These are phyloP conservation scores for Solanum infundibuliforme DNA, from an alignment of 257 asterid species.

Conservation along the genomic window DNA sequence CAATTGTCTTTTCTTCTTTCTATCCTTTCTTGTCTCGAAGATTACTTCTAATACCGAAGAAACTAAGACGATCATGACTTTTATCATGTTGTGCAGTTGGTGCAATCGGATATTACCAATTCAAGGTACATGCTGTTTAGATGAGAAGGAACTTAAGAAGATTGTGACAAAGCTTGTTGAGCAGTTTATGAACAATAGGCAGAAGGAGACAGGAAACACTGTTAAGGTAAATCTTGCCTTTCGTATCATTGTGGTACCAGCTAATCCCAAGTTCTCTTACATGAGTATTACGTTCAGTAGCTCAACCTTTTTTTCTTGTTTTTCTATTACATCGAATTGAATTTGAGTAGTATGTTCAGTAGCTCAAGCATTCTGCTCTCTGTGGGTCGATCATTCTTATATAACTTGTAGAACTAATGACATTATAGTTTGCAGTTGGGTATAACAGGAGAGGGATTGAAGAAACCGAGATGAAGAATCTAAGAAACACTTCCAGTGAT, in stretches of 20 bases:
- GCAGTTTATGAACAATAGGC: constrained; percentile 14
- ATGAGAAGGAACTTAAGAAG: constrained; percentile 24
- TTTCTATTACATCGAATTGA: not conserved
- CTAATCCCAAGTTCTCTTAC: not conserved
- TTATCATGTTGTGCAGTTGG: constrained; percentile 27
- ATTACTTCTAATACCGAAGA: not conserved
- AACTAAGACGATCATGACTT: not conserved
- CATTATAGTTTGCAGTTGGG: constrained; percentile 45
- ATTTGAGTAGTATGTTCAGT: not conserved
- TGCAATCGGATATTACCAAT: constrained; percentile 43
- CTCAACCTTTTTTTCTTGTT: not conserved
- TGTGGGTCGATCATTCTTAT: not conserved
- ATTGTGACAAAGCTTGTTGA: constrained; percentile 26
- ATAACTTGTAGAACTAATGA: not conserved
- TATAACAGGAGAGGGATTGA: constrained; percentile 44
- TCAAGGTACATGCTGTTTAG: constrained; percentile 31
- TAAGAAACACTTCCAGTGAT: not conserved
- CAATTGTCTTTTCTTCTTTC: not conserved
- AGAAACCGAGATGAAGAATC: constrained; percentile 25
- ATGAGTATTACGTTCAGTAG: not conserved
- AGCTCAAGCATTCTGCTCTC: not conserved
- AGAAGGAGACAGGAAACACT: constrained; percentile 12
- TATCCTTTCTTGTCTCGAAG: not conserved
- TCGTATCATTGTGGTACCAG: not conserved
- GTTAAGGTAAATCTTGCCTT: constrained; percentile 21